Evolutionary conservation across 2,329 filamentous ascomycete species (phyloP), one percentile per base, ranked within the genome.

Genomic region (Cladobotryum protrusum): DNA sequence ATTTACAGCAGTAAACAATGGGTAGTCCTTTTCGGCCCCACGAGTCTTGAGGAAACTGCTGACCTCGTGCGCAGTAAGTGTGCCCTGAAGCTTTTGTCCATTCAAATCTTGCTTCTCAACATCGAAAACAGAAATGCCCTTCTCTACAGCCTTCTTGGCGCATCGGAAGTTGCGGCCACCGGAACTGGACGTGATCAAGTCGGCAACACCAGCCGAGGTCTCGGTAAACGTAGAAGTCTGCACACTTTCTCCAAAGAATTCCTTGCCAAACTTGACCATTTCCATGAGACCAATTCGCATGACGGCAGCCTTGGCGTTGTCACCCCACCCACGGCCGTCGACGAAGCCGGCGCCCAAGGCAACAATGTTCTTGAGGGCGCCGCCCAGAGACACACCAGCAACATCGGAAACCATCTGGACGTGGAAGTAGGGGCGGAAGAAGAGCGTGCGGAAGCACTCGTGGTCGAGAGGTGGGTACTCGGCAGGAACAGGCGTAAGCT

Each of bases 271-370:
- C 65, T 87, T 86, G 62, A 97, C 89, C 86, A 96, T 96, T 72
- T 99, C 93, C 60, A 96, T 78, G 42, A 99, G 81, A 7, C 93
- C 93, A 17, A 97, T 86, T 39, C 93, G 87, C 89, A 99, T 97
- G 53, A 99, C 85, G 42, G 93, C 93, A n/a, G 93, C 90, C 74
- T 99, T 97, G 57, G 92, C 92, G 60, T 97, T 99, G 74, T 97
- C 91, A 63, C 93, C 93, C 92, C 93, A 99, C 57, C 92, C 92
- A 54, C 92, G 82, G 34, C 93, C 93, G 57, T 96, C 89, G 41
- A 97, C 90, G 68, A 95, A 99, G 51, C 93, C 93, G 32, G 93
- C 91, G 5, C 90, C 92, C 15, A 99, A 75, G 5, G 93, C 93
- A 49, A 99, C 89, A 57, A 99, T 86, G 74, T 99, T 99, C 78